phyloP scores from a whole-genome alignment of 495 filamentous ascomycete genomes.

The Cudoniella acicularis region DNA sequence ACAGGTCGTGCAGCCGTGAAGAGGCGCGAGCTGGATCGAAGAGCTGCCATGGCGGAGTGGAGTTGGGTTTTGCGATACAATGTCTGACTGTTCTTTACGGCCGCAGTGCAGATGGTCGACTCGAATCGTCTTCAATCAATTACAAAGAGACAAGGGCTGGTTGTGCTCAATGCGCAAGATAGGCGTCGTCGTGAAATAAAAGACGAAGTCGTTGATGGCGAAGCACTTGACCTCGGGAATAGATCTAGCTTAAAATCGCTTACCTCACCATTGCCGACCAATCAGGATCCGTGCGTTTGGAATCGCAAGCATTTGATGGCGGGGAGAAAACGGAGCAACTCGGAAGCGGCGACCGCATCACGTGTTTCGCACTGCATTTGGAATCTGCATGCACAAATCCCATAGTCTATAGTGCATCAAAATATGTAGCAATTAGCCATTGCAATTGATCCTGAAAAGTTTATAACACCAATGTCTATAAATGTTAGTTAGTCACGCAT shows the following conservation, averaged over 20 bases:
- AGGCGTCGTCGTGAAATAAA: not conserved
- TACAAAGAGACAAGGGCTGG: not conserved
- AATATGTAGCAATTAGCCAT: no score
- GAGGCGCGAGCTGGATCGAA: constrained; percentile 65
- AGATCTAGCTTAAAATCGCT: constrained; percentile 1
- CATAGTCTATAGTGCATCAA: no score
- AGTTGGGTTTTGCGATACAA: constrained; percentile 7
- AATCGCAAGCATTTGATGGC: not conserved
- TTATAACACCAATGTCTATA: no score
- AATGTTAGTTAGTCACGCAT: no score
- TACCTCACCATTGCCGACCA: not conserved
- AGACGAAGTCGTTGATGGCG: constrained; percentile 2
- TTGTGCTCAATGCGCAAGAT: not conserved
- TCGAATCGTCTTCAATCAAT: not conserved
- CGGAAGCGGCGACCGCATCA: no score
- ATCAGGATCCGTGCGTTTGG: constrained; percentile 1
- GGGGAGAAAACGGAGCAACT: not conserved
- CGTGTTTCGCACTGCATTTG: no score
- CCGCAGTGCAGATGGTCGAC: not conserved
- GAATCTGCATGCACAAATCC: no score
- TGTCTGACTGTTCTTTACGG: not conserved
- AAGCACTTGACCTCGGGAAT: constrained; percentile 4
- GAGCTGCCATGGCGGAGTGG: constrained; percentile 70
- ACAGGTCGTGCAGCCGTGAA: constrained; percentile 54
- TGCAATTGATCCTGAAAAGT: no score